These are phyloP conservation scores for Dictyostelium citrinum DNA, from an alignment of 78 protist genomes.

Conservation along the genomic window DNA sequence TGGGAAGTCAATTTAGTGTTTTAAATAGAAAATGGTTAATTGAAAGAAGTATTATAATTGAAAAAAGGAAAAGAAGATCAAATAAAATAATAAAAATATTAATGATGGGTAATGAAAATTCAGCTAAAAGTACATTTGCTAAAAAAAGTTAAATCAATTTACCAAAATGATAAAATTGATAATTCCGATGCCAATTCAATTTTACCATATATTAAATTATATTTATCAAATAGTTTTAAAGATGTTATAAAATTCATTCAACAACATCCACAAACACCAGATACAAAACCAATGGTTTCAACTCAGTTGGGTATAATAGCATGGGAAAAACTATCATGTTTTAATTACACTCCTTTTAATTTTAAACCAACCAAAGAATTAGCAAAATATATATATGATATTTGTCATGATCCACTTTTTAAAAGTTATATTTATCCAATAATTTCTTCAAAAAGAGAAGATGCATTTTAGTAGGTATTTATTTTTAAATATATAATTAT, in stretches of 20 bases:
- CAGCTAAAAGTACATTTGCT: not conserved
- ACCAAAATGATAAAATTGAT: not conserved
- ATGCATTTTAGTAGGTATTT: slow-evolving; percentile 27
- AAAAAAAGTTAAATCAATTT: slow-evolving; percentile 25
- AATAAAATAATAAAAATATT: not conserved
- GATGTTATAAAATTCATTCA: slow-evolving; percentile 28
- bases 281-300: not conserved
- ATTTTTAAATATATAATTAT: not conserved
- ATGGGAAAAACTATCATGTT: slow-evolving; percentile 7
- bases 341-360: not conserved
- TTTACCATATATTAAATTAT: slow-evolving; percentile 6
- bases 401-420: slow-evolving; percentile 21
- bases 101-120: not conserved
- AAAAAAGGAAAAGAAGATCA: not conserved
- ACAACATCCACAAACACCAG: no score
- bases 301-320: not conserved
- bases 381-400: not conserved
- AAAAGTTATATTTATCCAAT: not conserved
- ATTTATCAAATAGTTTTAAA: not conserved
- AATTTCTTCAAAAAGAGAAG: slow-evolving; percentile 14
- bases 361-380: not conserved
- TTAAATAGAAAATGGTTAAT: not conserved
- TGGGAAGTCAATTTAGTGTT: slow-evolving; percentile 5
- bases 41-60: not conserved
- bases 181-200: not conserved